Percentiles rank a stretch among this genome's conserved stretches.
These are phyloP conservation scores for Ophiostoma himal-ulmi DNA, from an alignment of 2,329 filamentous ascomycete species.

Conservation along the genomic window DNA sequence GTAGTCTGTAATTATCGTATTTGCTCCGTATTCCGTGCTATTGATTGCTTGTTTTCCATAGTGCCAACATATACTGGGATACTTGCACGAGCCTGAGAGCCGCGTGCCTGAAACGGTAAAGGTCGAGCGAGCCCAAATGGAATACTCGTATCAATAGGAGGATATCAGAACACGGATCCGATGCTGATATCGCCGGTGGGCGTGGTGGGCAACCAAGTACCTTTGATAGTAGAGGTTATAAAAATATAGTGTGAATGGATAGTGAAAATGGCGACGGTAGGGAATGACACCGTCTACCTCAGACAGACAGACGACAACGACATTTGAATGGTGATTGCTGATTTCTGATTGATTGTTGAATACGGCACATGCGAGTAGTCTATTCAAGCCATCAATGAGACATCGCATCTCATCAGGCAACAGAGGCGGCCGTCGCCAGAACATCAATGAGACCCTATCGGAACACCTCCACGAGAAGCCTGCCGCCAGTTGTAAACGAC, in stretches of 20 bases:
- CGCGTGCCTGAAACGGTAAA: not conserved
- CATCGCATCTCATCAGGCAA: not conserved
- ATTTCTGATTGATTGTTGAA: not conserved
- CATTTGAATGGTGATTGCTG: not conserved
- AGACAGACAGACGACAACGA: not conserved
- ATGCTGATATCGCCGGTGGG: not conserved
- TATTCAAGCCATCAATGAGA: not conserved
- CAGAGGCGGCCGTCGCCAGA: not conserved
- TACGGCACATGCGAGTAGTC: not conserved
- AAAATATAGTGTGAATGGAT: not conserved
- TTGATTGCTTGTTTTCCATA: constrained; percentile 5
- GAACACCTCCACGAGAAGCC: not conserved
- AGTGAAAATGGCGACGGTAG: not conserved
- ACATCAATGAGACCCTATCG: not conserved
- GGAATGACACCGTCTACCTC: not conserved
- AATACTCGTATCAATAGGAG: not conserved
- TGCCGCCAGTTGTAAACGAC: not conserved
- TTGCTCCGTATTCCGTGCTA: constrained; percentile 8
- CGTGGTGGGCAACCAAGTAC: not conserved
- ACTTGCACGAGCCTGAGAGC: not conserved
- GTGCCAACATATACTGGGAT: not conserved
- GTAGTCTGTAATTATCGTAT: constrained; percentile 4
- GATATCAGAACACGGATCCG: not conserved
- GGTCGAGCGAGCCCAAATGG: not conserved
- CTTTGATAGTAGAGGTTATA: no score